These are phyloP conservation scores for Penicillium paneum DNA, from an alignment of 2,329 filamentous ascomycete species.

Conservation along the genomic window DNA sequence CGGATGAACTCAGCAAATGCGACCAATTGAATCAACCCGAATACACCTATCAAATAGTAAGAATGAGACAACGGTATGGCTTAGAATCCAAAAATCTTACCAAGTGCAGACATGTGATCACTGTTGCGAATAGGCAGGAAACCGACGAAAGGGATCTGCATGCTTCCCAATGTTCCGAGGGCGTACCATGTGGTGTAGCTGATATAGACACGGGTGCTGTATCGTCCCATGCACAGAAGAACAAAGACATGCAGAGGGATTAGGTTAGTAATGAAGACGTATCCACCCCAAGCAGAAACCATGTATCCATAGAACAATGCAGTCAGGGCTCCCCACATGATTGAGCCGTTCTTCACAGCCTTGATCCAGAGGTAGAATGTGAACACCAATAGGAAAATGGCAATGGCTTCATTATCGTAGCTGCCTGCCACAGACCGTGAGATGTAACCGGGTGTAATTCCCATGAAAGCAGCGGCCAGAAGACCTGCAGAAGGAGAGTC, in stretches of 20 bases:
- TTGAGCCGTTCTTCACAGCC: constrained; percentile 91
- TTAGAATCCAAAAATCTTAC: constrained; percentile 49
- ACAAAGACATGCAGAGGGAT: constrained; percentile 92
- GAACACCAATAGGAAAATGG: constrained; percentile 96
- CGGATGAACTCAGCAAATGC: constrained; percentile 89
- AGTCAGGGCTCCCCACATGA: constrained; percentile 92
- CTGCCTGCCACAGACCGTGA: constrained; percentile 95
- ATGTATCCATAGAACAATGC: constrained; percentile 99
- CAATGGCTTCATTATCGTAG: constrained; percentile 99
- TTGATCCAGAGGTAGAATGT: constrained; percentile 99
- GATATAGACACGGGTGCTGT: constrained; percentile 90
- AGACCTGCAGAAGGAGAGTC: constrained; percentile 92
- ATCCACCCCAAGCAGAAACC: constrained; percentile 99
- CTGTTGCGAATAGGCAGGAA: constrained; percentile 95
- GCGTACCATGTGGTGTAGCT: constrained; percentile 98
- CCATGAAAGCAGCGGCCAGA: constrained; percentile 93
- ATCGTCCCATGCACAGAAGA: constrained; percentile 92
- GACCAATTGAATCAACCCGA: constrained; percentile 90
- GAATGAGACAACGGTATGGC: constrained; percentile 3
- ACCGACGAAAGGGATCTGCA: constrained; percentile 99
- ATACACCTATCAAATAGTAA: constrained; percentile 64
- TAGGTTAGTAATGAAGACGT: constrained; percentile 98
- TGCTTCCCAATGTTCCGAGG: constrained; percentile 89
- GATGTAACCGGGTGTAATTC: constrained; percentile 95
- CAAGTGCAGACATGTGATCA: constrained; percentile 96